These are phyloP conservation scores for Neonectria faginata DNA, from an alignment of 2,329 filamentous ascomycete species.

Conservation along the genomic window DNA sequence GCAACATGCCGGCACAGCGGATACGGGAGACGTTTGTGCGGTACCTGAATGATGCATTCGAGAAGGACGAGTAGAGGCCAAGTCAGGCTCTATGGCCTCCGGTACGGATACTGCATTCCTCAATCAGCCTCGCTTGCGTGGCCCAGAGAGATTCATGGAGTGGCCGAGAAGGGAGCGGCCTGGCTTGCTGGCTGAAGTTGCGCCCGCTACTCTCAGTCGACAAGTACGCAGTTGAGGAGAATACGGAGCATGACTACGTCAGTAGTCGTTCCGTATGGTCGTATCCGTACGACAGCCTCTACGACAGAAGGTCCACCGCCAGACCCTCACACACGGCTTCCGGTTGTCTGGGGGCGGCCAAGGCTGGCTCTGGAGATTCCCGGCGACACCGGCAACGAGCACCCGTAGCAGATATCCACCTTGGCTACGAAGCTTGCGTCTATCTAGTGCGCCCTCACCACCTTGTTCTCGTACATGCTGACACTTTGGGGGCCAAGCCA, in stretches of 20 bases:
- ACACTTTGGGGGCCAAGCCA: slow-evolving; percentile 12
- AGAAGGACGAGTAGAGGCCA: slow-evolving; percentile 62
- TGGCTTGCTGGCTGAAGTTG: neutral
- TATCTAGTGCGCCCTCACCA: neutral
- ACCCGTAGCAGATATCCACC: slow-evolving; percentile 2
- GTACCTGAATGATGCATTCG: slow-evolving; percentile 75
- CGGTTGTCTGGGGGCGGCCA: neutral
- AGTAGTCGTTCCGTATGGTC: slow-evolving; percentile 2
- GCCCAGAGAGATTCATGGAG: neutral
- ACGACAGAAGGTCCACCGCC: neutral
- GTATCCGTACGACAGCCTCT: neutral
- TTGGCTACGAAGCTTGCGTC: neutral
- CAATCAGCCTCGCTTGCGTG: neutral
- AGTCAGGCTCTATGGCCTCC: too few relatives aligned
- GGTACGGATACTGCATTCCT: neutral
- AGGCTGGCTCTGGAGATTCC: slow-evolving; percentile 2
- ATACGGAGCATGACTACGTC: neutral
- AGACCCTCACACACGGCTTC: neutral
- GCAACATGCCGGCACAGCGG: slow-evolving; percentile 64
- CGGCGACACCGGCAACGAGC: neutral
- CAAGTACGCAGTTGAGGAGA: too few relatives aligned
- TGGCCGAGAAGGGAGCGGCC: neutral
- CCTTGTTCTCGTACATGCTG: slow-evolving; percentile 10
- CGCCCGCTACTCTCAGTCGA: neutral
- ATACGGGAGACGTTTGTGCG: slow-evolving; percentile 73